Percentiles rank a stretch among this genome's conserved stretches.
Conservation (phyloP, 345 rosid genomes). For the Physaria fendleri region DNA sequence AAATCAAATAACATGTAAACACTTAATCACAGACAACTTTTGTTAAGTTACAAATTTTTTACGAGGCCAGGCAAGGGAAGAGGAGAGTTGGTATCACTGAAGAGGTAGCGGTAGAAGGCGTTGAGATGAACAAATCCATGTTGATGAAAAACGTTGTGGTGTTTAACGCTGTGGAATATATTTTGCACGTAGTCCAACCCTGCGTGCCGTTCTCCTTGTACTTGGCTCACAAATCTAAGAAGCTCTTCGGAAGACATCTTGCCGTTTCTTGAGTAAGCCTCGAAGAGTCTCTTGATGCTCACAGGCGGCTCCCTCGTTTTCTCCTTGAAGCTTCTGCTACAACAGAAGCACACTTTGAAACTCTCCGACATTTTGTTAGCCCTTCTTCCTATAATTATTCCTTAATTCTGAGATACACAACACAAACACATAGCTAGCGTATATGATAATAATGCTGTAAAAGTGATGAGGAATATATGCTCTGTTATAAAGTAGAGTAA, state of each 20-base stretch:
- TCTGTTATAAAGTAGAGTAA: too few species aligned
- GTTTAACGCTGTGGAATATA: constrained; percentile 37
- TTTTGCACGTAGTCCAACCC: constrained; percentile 44
- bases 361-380: constrained; percentile 20
- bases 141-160: constrained; percentile 26
- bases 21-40: neutral
- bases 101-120: constrained; percentile 36
- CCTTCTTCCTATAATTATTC: neutral
- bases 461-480: constrained; percentile 26
- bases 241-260: constrained; percentile 49
- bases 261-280: constrained; percentile 40
- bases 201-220: constrained; percentile 49
- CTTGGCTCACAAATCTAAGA: constrained; percentile 42
- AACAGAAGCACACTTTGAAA: constrained; percentile 34
- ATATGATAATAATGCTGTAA: constrained; percentile 1
- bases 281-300: constrained; percentile 51
- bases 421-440: neutral
- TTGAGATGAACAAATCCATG: constrained; percentile 42
- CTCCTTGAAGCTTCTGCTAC: constrained; percentile 68
- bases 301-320: constrained; percentile 58
- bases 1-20: neutral
- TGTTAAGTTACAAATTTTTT: neutral
- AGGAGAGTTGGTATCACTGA: constrained; percentile 37
- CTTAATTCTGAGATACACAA: neutral
- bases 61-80: constrained; percentile 26